Percentiles rank a stretch among this genome's conserved stretches.
Conservation (phyloP, 1,284 basidiomycete species). For the Cryptococcus sp. region DNA sequence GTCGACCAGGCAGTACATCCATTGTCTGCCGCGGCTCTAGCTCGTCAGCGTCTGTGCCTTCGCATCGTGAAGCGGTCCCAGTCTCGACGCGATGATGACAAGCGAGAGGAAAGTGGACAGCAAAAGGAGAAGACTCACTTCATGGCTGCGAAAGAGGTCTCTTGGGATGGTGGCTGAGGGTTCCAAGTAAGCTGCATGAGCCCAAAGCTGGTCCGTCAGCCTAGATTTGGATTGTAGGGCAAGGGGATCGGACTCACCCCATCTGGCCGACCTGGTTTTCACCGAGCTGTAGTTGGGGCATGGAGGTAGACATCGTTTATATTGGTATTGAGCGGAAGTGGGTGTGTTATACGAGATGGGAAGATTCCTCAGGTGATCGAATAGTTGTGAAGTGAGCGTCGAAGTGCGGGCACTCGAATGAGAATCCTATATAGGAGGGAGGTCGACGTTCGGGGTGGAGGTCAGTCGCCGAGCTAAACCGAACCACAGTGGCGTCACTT, state of each 20-base stretch:
- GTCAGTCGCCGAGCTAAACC: too few species aligned
- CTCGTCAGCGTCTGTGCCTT: conserved; percentile 3
- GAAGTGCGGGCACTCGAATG: too few species aligned
- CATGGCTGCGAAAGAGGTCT: conserved; percentile 58
- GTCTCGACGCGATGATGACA: not conserved
- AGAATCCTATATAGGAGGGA: too few species aligned
- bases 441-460: too few species aligned
- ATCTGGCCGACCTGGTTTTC: conserved; percentile 32
- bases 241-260: conserved; percentile 16
- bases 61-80: too few species aligned
- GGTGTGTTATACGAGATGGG: too few species aligned
- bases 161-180: conserved; percentile 51
- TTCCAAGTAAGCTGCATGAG: conserved; percentile 56
- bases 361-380: too few species aligned
- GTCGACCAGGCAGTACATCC: conserved; percentile 50
- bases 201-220: conserved; percentile 75
- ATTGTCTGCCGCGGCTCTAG: conserved; percentile 52
- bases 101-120: not conserved
- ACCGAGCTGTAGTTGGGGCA: conserved; percentile 27
- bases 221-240: not conserved
- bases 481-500: too few species aligned
- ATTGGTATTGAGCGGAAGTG: too few species aligned
- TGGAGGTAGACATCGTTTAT: conserved; percentile 2
- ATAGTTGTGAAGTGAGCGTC: too few species aligned
- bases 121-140: conserved; percentile 40